A percentile compares a stretch with the other conserved stretches of the same genome.
Conservation (phyloP, 2,329 filamentous ascomycete genomes). For the Cladobotryum protrusum region DNA sequence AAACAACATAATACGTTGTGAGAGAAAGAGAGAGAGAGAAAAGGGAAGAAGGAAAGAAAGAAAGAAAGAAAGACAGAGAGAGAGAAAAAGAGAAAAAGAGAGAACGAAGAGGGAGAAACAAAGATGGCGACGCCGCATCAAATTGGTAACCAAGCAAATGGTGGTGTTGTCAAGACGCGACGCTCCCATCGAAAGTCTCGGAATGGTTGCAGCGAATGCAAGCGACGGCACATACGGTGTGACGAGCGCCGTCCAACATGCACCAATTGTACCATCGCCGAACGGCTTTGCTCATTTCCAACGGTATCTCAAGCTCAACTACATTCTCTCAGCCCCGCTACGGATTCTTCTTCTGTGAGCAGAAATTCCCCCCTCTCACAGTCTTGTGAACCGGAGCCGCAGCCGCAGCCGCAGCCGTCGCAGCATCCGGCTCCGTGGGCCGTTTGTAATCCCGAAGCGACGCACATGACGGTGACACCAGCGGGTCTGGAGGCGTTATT, state of each 20-base stretch:
- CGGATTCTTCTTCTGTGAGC: not conserved
- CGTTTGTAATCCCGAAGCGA: not conserved
- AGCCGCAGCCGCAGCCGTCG: slow-evolving; percentile 1
- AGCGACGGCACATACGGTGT: slow-evolving; percentile 36
- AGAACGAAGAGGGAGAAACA: not conserved
- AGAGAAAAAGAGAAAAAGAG: not conserved
- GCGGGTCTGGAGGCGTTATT: too few relatives aligned
- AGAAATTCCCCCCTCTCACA: not conserved
- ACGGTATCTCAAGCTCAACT: not conserved
- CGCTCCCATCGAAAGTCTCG: slow-evolving; percentile 36
- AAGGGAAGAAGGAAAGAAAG: not conserved
- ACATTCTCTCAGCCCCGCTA: not conserved
- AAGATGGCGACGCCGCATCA: slow-evolving; percentile 7
- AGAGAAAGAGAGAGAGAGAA: not conserved
- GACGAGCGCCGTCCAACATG: slow-evolving; percentile 36
- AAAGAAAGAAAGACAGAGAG: not conserved
- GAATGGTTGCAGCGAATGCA: slow-evolving; percentile 35
- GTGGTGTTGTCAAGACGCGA: slow-evolving; percentile 24
- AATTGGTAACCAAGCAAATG: slow-evolving; percentile 7
- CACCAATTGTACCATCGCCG: slow-evolving; percentile 33
- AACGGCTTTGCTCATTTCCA: slow-evolving; percentile 32
- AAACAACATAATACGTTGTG: too few relatives aligned
- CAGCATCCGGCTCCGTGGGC: slow-evolving; percentile 8
- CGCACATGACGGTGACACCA: not conserved
- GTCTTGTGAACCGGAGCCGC: not conserved